Base-by-base conservation (phyloP, 371 early-diverging fungal genomes). In the Mortierella sp. region DNA sequence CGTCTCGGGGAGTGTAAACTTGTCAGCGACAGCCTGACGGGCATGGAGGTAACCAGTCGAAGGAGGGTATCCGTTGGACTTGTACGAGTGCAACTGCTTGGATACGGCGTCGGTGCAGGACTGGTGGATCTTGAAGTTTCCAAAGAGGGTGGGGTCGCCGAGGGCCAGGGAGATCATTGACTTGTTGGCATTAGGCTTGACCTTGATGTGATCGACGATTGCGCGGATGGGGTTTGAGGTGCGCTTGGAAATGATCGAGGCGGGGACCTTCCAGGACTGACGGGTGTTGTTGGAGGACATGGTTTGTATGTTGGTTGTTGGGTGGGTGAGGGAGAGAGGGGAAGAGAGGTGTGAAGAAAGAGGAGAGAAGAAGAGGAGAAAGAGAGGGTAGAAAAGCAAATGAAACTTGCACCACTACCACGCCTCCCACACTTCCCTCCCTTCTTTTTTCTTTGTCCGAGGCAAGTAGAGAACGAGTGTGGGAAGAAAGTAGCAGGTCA, bases 91-190 rank as follows among this genome's bases (percentile, higher is more conserved):
- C n/a, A 96, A 79, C 51, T 93, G 91, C 72, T 91, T 90, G 46
- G 91, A 87, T 55, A 97, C 91, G 54, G 96, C 94, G 13, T 96
- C 94, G 71, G 93, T 93, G 70, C 89, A 90, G 67, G 86, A 91
- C 28, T 91, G 83, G 82, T 95, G 92, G 24, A 95, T 91, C 83
- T 96, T 95, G 89, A 97, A 95, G 90, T 98, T 97, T 61, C 97
- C 98, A 91, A 96, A 97, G 51, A 94, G 91, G 9, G 98, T 97
- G 14, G 98, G 98, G 86, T 98, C 98, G 69, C 97, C 96, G 64
- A 97, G 92, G 14, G 97, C 95, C 59, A 98, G 91, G 73, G 95
- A 94, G 83, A 97, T 95, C 74, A 94, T 89, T 5, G 91, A 88
- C 88, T 96, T 95, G 57, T 90, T 88, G 34, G 91, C 89, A 86